Base-by-base conservation (phyloP, 2,329 filamentous ascomycete genomes). In the Phyllosticta capitalensis region DNA sequence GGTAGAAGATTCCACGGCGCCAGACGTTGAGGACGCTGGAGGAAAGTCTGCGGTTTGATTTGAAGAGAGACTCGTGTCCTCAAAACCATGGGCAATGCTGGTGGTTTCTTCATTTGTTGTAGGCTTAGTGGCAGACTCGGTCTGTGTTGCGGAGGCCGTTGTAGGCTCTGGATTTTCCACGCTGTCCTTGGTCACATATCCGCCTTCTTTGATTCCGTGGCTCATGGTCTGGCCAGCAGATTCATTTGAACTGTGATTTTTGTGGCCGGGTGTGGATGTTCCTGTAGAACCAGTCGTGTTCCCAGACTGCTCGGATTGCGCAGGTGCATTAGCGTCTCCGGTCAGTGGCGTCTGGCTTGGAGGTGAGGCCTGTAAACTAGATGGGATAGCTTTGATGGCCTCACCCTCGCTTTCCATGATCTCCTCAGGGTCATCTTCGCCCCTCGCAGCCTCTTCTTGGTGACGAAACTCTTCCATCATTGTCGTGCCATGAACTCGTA, bases 401-500 rank as follows among this genome's bases (percentile, higher is more conserved):
- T 56, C 50, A 19, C 50, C 65, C 33, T 72, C 69, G 21, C 63
- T 65, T n/a, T 67, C 67, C 10, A 71, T 75, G 14, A 76, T 74
- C 52, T 80, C 78, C 17, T 88, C 84, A n/a, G 86, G 82, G 59
- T 83, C 82, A 17, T 82, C 76, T 10, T 83, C 81, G 0, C 74
- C 78, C 38, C 79, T 76, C 19, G 80, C 77, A 49, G 80, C 77
- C 64, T 95, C 90, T 60, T 89, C 86, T 59, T 95, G 89, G 69
- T 92, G 90, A 77, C 89, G 90, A 60, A 92, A 92, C 70, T 99
- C 91, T 67, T 97, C 84, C 85, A 99, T 88, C 78, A 96, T 94
- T 0, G 92, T 88, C 20, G 85, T 96, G 6, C 94, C 94, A 73
- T 99, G 94, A 5, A 99, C 88, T 58, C 94, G 84, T 57, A 99